These are phyloP conservation scores for Herpetomonas tarakana DNA, from an alignment of 208 protist genomes.

Conservation along the genomic window DNA sequence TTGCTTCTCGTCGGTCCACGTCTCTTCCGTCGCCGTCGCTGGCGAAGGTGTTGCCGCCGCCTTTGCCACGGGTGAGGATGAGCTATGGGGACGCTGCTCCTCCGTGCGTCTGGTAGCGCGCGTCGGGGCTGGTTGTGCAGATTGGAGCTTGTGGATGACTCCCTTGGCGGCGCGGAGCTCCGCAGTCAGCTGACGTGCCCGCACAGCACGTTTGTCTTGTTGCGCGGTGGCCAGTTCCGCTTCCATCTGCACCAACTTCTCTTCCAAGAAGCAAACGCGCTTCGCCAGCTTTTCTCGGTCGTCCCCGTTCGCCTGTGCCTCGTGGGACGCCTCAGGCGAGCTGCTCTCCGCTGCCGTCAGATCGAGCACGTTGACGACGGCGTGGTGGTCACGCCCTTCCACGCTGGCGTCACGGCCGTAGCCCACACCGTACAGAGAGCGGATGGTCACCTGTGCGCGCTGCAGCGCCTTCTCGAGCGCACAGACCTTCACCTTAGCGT, in stretches of 20 bases:
- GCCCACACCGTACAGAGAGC: constrained; percentile 17
- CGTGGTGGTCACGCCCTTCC: background rate
- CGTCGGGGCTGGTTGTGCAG: no score
- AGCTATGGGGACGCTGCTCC: no score
- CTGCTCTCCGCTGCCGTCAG: background rate
- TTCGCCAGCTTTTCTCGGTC: constrained; percentile 19
- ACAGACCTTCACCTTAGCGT: constrained; percentile 26
- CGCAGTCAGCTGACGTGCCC: constrained; percentile 29
- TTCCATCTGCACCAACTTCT: constrained; percentile 21
- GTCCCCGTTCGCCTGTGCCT: background rate
- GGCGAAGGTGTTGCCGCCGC: constrained; percentile 11
- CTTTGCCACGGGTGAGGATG: no score
- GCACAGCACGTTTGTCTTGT: constrained; percentile 35
- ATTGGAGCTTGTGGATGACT: no score
- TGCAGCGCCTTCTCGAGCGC: constrained; percentile 39
- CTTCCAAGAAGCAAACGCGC: constrained; percentile 33
- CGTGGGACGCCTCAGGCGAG: background rate
- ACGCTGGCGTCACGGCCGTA: background rate
- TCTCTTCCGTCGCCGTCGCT: constrained; percentile 16
- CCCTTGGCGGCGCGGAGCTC: constrained; percentile 39
- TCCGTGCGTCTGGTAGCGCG: no score
- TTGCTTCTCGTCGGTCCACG: constrained; percentile 14
- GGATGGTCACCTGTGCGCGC: constrained; percentile 19
- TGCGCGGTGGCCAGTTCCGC: constrained; percentile 28
- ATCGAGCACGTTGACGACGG: background rate